Evolutionary conservation across 768 basidiomycete species (phyloP), one percentile per base, ranked within the genome.

Genomic region (Astraeus odoratus): DNA sequence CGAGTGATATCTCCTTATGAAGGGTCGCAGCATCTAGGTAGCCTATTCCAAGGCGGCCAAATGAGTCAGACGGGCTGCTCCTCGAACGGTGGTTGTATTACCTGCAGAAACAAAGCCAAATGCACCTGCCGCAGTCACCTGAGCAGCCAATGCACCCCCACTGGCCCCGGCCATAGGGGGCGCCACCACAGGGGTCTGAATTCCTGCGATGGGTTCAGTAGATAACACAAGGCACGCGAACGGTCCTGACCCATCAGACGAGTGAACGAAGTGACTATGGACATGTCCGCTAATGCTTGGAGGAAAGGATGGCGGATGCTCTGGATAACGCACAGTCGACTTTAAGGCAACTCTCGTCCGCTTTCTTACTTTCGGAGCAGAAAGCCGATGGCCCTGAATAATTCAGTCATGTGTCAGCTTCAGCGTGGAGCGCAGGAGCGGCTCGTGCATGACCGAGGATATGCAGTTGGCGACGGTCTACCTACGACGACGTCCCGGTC

Each of bases 21-120:
- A 86, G 63, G 30, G 63, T 59, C 27, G 75, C 68, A 10, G 67
- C 57, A 31, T 65, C 62, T 39, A 64, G 64, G 57, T 77, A 80
- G 12, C 75, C 83, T 81, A 44, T 18, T 40, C 44, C 8, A 33
- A 44, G 35, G 46, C 39, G 44, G 45, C 51, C 24, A 25, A 40
- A 34, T 24, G 39, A 44, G 19, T 16, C 13, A 43, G 8, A 24
- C 23, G 8, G 15, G 23, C 31, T 15, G 31, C 25, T 10, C 12
- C 20, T 15, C 9, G 16, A 15, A 19, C 30, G 31, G 42, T 26
- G 20, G 22, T 9, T 13, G 15, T 39, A 54, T 8, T 52, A 80
- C 85, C 81, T 61, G 77, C 71, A n/a, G 77, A 70, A 0, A 88
- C 52, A 59, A 90, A 88, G 1, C 85, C 88, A 45, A 89, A 81